Percentiles rank a stretch among this genome's conserved stretches.
Evolutionary conservation across 345 rosid species (phyloP).

Genomic region (Populus alba): DNA sequence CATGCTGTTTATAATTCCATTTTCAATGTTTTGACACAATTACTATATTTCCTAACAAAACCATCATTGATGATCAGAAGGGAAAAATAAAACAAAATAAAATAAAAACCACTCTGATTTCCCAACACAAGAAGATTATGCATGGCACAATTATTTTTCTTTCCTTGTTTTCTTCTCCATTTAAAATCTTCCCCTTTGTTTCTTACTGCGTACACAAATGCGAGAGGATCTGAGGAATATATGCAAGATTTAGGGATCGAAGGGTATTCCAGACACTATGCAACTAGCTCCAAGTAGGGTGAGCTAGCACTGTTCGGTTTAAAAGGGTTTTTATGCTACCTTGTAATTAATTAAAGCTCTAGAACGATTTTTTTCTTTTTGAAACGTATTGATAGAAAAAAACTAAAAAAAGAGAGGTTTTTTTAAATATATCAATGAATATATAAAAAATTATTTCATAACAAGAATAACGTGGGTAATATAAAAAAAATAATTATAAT

Average conservation of each 20-base stretch:
- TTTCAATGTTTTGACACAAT: neutral
- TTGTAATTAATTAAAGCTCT: no score
- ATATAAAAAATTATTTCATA: no score
- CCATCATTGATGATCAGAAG: neutral
- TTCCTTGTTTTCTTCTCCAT: constrained; percentile 14
- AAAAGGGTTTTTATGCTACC: no score
- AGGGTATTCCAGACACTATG: neutral
- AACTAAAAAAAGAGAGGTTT: no score
- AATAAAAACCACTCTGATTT: neutral
- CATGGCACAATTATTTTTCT: neutral
- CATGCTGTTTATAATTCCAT: constrained; percentile 21
- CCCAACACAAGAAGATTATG: neutral
- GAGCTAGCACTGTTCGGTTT: no score
- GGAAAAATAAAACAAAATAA: neutral
- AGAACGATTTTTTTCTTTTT: no score
- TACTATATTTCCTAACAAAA: neutral
- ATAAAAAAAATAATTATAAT: no score
- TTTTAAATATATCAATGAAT: no score
- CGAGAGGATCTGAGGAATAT: constrained; percentile 25
- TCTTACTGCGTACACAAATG: constrained; percentile 14
- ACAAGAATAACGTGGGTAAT: no score
- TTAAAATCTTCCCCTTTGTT: constrained; percentile 7
- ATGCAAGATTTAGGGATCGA: constrained; percentile 18
- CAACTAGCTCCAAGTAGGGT: neutral
- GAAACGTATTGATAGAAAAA: no score